Percentiles rank a stretch among this genome's conserved stretches.
These are phyloP conservation scores for Teunomyces barrocoloradensis DNA, from an alignment of 805 yeast species.

Conservation along the genomic window DNA sequence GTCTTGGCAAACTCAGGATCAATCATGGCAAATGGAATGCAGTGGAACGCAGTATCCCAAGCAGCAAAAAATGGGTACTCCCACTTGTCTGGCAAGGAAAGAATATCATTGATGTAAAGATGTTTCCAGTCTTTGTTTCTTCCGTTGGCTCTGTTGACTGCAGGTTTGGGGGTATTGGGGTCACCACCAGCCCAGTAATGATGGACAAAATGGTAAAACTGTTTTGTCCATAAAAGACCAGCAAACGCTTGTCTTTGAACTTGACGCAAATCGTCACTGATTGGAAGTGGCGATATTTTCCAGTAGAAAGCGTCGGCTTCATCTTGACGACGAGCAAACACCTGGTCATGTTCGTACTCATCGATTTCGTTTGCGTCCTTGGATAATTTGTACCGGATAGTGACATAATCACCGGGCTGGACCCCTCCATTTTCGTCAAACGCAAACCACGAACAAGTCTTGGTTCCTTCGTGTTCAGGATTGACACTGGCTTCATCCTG, in stretches of 20 bases:
- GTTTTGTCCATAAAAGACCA: constrained; percentile 91
- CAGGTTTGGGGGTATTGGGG: constrained; percentile 70
- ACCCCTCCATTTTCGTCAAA: constrained; percentile 77
- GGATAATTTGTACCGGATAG: constrained; percentile 73
- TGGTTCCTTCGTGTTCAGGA: constrained; percentile 73
- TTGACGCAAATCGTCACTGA: constrained; percentile 72
- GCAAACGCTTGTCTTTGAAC: constrained; percentile 94
- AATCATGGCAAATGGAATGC: constrained; percentile 88
- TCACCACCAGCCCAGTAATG: constrained; percentile 88
- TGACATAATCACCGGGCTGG: constrained; percentile 84
- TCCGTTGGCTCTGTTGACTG: constrained; percentile 78
- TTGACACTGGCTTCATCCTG: constrained; percentile 61
- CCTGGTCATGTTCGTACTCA: constrained; percentile 69
- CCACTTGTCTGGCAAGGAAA: constrained; percentile 93
- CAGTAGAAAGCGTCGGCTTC: constrained; percentile 94
- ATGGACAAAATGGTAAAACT: constrained; percentile 82
- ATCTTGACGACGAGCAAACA: constrained; percentile 67
- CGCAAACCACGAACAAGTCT: constrained; percentile 78
- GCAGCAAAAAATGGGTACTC: constrained; percentile 96
- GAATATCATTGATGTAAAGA: constrained; percentile 79
- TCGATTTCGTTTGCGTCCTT: constrained; percentile 49
- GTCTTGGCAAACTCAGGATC: constrained; percentile 90
- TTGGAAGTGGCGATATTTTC: constrained; percentile 82
- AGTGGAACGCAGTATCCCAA: constrained; percentile 96
- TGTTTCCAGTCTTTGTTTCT: constrained; percentile 89